These are phyloP conservation scores for Byssochlamys sp. DNA, from an alignment of 2,329 filamentous ascomycete genomes.

Conservation along the genomic window DNA sequence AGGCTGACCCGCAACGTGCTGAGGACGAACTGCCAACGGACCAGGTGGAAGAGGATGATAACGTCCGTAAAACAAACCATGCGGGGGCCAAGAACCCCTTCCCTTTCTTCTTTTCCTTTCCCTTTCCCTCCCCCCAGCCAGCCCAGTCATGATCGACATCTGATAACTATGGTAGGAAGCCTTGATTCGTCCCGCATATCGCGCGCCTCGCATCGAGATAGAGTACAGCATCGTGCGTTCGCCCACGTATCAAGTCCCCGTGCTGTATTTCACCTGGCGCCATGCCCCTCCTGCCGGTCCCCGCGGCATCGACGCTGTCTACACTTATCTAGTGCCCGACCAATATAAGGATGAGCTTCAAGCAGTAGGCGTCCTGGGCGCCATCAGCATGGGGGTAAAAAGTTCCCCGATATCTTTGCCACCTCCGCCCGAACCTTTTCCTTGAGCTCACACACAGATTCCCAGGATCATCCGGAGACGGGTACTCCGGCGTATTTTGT, in stretches of 20 bases:
- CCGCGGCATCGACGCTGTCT: constrained; percentile 58
- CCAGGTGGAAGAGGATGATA: constrained; percentile 21
- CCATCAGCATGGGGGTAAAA: constrained; percentile 66
- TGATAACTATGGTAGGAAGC: constrained; percentile 34
- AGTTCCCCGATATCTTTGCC: constrained; percentile 8
- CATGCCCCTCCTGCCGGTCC: constrained; percentile 48
- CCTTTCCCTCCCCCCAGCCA: background rate
- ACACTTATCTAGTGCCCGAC: constrained; percentile 59
- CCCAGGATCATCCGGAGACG: constrained; percentile 71
- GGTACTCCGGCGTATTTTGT: constrained; percentile 76
- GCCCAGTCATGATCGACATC: constrained; percentile 6
- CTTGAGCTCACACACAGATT: constrained; percentile 24
- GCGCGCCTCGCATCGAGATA: constrained; percentile 40
- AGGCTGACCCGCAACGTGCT: constrained; percentile 3
- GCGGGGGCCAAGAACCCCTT: background rate
- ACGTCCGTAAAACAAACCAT: constrained; percentile 12
- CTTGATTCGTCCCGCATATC: constrained; percentile 24
- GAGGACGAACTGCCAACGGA: constrained; percentile 9
- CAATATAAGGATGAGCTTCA: constrained; percentile 54
- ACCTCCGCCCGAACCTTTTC: constrained; percentile 7
- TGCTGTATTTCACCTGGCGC: constrained; percentile 64
- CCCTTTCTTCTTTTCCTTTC: background rate
- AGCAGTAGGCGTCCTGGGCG: constrained; percentile 55
- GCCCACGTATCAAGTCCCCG: constrained; percentile 63
- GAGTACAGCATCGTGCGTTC: constrained; percentile 68